These are phyloP conservation scores for Thalassiosira profunda DNA, from an alignment of 108 stramenopile genomes.

Conservation along the genomic window DNA sequence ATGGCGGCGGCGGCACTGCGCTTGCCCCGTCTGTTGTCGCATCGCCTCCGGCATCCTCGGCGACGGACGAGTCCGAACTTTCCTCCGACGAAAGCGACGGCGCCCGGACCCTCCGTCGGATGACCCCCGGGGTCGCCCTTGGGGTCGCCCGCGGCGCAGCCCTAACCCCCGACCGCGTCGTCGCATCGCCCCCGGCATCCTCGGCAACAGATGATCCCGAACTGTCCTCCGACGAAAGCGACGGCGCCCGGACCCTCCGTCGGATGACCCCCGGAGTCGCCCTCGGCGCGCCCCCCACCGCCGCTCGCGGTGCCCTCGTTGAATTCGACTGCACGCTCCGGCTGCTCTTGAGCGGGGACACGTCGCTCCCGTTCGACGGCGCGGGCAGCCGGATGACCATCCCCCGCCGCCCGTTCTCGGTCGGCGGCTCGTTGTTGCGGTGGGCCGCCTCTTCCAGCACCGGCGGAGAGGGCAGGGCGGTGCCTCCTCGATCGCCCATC, in stretches of 20 bases:
- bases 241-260: conserved; percentile 33
- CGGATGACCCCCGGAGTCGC: conserved; percentile 52
- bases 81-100: conserved; percentile 18
- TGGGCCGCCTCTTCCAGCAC: not conserved
- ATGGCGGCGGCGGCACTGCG: too few relatives aligned
- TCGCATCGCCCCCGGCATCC: not conserved
- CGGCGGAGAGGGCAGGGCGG: not conserved
- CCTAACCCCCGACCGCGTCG: not conserved
- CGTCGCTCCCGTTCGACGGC: not conserved
- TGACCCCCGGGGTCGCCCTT: conserved; percentile 46
- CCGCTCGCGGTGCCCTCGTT: conserved; percentile 11
- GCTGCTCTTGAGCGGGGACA: not conserved
- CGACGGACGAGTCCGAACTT: too few relatives aligned
- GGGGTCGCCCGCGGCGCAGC: conserved; percentile 10
- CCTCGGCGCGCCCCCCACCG: not conserved
- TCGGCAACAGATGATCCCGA: conserved; percentile 12
- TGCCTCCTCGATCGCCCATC: conserved; percentile 5
- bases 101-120: conserved; percentile 37
- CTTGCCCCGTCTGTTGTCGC: too few relatives aligned
- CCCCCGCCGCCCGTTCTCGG: not conserved
- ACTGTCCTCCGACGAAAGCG: conserved; percentile 30
- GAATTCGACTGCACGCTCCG: not conserved
- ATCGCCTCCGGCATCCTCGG: too few relatives aligned
- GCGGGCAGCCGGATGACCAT: not conserved
- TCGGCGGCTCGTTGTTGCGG: not conserved